Evolutionary conservation across 768 basidiomycete genomes (phyloP), one percentile per base, ranked within the genome.

Genomic region (Serendipita sp.): DNA sequence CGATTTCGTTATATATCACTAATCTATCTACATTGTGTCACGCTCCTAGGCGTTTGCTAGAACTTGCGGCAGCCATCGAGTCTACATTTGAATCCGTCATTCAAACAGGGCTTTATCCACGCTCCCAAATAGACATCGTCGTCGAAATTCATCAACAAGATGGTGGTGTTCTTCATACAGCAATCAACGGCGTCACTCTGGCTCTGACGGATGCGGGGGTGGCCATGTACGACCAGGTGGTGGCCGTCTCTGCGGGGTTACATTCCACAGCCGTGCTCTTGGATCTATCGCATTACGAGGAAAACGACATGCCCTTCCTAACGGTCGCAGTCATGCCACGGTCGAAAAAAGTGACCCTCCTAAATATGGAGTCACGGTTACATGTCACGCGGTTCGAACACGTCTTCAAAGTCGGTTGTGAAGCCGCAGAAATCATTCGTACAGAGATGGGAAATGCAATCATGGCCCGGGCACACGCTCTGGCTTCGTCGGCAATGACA

Each of bases 1-100:
- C 66, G 15, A 35, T 65, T 51, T 3, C 0, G 16, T 1, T 16
- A 2, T 46, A 32, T 66, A 3, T 32, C 52, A 32, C 34, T 32
- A 23, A 3, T 48, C 28, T 1, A 30, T 67, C 28, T 64, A 23
- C 23, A 23, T 23, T 23, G 23, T 47, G 15, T 41, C 54, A 34
- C 54, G 15, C 2, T 58, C 28, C 54, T 68, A 95, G 94, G 74
- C 91, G 92, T 15, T 80, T 90, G 67, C 77, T 89, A 67, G 96
- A 99, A 75, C 79, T 96, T 68, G 89, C 87, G 10, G 79, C 90
- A 2, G 83, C 86, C 28, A 85, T 98, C 67, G 89, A 91, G 76
- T 85, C 90, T 35, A 98, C 96, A 0, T 98, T 99, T 72, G 95
- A 98, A 72, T 92, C 94, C 46, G 91, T 95, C 64, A 83, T 99